phyloP scores from a whole-genome alignment of 768 basidiomycete genomes.

The Lactarius quietus region DNA sequence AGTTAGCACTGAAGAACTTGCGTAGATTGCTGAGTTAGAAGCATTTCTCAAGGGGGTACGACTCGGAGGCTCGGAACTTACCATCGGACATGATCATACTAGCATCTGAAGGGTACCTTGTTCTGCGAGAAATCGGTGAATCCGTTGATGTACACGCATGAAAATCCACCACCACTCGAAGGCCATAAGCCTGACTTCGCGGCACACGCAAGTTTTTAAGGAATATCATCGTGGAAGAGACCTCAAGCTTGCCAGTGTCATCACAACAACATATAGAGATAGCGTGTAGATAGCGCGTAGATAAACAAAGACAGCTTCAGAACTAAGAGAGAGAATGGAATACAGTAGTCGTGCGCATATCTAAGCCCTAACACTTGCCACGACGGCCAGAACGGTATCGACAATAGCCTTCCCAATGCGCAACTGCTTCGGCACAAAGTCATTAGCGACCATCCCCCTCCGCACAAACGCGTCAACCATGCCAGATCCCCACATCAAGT shows the following conservation, averaged over 20 bases:
- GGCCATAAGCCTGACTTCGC: neutral
- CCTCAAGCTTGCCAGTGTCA: too few relatives aligned
- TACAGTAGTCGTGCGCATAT: neutral
- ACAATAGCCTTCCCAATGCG: conserved; percentile 20
- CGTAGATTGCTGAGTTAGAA: conserved; percentile 1
- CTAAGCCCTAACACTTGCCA: conserved; percentile 2
- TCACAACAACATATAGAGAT: neutral
- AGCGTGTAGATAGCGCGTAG: neutral
- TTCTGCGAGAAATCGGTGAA: conserved; percentile 1
- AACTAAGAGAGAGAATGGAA: neutral
- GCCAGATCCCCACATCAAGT: conserved; percentile 39
- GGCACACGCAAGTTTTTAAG: neutral
- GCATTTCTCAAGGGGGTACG: neutral
- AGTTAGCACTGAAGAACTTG: neutral
- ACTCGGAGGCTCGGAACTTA: neutral
- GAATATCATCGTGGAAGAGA: too few relatives aligned
- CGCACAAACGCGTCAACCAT: conserved; percentile 26
- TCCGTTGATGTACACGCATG: neutral
- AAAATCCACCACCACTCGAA: neutral
- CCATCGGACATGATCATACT: too few relatives aligned
- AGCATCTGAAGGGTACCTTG: neutral
- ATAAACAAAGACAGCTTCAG: neutral
- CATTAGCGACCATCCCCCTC: conserved; percentile 18
- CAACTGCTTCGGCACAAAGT: conserved; percentile 11
- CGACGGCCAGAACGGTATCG: conserved; percentile 1